Evolutionary conservation across 495 filamentous ascomycete genomes (phyloP), one percentile per base, ranked within the genome.

Genomic region (Cryomyces minteri): DNA sequence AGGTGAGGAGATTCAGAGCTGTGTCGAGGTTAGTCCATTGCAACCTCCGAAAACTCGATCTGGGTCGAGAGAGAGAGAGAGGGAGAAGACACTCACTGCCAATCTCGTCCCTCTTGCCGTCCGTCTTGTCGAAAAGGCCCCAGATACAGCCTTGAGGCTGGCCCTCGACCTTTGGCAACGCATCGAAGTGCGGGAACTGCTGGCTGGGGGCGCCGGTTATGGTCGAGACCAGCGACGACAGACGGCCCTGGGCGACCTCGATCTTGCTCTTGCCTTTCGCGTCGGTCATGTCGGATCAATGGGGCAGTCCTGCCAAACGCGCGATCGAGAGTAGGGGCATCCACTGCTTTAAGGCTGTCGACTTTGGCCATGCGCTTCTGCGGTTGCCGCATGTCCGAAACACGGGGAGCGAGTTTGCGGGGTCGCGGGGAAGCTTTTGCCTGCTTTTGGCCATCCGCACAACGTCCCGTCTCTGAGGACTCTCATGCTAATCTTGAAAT

Each of bases 1-100:
- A 48, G 4, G 55, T 58, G 18, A 59, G 49, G n/a, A 53, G 47
- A 38, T 59, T 55, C 12, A 58, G 43, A n/a, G 31, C 44, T 31
- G 3, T 37, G 3, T 37, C 8, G 3, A 3, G 3, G 1, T 41
- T 9, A 41, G 40, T 9, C 9, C 40, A n/a, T 1, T 38, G 34
- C 9, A n/a, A 9, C 9, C 9, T 38, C 34, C 9, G 3, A 10
- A 9, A 38, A 14, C 34, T 38, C 28, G 40, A 8, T 37, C 1
- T 9, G 9, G 40, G 11, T 8, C 28, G 40, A 41, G 40, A 30
- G 9, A 41, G 40, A 0, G n/a, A n/a, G n/a, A n/a, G n/a, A n/a
- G n/a, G n/a, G n/a, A n/a, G 9, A 11, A 9, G 2, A 47, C 51
- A 25, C 18, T 9, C 38, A 53, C 49, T 40, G 6, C 44, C 44